Base-by-base conservation (phyloP, 2,329 filamentous ascomycete genomes). In the Didymella exigua region DNA sequence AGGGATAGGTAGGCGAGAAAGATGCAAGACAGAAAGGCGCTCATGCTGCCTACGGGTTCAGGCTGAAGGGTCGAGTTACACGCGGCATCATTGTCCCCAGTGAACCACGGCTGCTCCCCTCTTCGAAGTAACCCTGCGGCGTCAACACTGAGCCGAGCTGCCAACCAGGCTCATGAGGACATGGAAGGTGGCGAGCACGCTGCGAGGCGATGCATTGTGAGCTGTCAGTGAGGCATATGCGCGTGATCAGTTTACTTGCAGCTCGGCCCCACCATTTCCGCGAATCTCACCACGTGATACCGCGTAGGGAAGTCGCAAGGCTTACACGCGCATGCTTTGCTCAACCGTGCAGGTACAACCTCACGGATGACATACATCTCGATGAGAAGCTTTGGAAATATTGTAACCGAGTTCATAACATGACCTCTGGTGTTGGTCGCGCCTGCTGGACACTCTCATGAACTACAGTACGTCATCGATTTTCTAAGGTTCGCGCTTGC, bases 401-500 rank as follows among this genome's bases (percentile, higher is more conserved):
- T 26, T 26, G 24, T 26, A 9, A 9, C 9, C 9, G 24, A 26
- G 9, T 26, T 26, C 5, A 26, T 5, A 26, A 26, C 5, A 26
- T 5, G 9, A 26, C 24, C 9, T 41, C 16, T n/a, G 21, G 11
- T 41, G 14, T 18, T 30, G n/a, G 21, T 26, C 5, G 43, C 37
- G 36, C 43, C 7, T 16, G 16, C 13, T n/a, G 6, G 18, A 13
- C 8, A n/a, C 34, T 29, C 27, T n/a, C 2, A n/a, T 49, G 21
- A 16, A 19, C 16, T 49, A 54, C 52, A 19, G 14, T 49, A 54
- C 52, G 52, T 54, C 52, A 54, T 54, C 16, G 40, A 49, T 18
- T 36, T 37, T 6, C 10, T 8, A 45, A 42, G 13, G 10, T 46
- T 46, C 46, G 41, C 41, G 52, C 46, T 40, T n/a, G n/a, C 29